These are phyloP conservation scores for Backusella tarrabulga DNA, from an alignment of 192 early-diverging fungal species.

Conservation along the genomic window DNA sequence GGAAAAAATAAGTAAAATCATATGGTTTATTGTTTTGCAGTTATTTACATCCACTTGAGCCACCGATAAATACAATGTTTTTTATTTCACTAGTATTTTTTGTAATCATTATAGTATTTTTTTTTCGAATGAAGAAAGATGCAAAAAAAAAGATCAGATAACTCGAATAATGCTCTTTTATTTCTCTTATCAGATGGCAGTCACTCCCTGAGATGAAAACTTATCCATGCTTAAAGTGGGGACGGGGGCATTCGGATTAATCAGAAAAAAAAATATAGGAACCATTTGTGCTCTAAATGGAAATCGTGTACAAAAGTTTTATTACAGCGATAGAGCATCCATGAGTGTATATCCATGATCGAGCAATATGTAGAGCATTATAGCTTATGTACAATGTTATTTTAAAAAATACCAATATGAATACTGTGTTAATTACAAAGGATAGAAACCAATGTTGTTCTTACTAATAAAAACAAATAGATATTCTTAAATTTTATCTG, in stretches of 20 bases:
- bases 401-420: too few relatives aligned
- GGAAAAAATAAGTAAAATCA: neutral
- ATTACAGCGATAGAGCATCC: neutral
- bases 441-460: too few relatives aligned
- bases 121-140: neutral
- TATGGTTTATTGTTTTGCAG: neutral
- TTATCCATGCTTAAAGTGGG: neutral
- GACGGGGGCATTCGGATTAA: neutral
- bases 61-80: constrained; percentile 49
- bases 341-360: neutral
- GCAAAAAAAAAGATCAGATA: neutral
- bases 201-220: neutral
- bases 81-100: constrained; percentile 4
- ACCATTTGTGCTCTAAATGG: neutral
- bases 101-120: neutral
- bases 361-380: too few relatives aligned
- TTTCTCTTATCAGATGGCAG: neutral
- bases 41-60: constrained; percentile 46
- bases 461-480: too few relatives aligned
- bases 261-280: neutral
- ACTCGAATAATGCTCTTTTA: neutral
- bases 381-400: too few relatives aligned
- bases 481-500: too few relatives aligned
- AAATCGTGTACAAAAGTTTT: neutral
- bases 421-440: too few relatives aligned